A percentile compares a stretch with the other conserved stretches of the same genome.
These are phyloP conservation scores for Kurtzmaniella fragi DNA, from an alignment of 805 yeast genomes.

Conservation along the genomic window DNA sequence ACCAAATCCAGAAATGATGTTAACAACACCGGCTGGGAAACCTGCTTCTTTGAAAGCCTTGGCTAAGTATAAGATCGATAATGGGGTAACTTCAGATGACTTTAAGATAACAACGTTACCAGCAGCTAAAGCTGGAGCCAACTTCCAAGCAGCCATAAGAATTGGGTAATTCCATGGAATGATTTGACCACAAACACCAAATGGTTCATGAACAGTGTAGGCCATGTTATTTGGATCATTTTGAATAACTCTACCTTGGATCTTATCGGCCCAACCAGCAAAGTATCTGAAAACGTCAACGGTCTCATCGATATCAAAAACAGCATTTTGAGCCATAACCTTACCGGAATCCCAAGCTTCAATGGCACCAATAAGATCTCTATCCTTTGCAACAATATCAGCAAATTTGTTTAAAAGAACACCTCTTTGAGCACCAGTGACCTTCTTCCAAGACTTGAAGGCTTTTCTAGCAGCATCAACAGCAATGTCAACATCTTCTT, in stretches of 20 bases:
- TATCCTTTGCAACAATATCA: conserved; percentile 26
- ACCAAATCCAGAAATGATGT: conserved; percentile 69
- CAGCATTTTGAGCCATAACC: conserved; percentile 44
- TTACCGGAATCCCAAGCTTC: conserved; percentile 48
- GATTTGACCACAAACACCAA: conserved; percentile 43
- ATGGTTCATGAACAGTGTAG: conserved; percentile 60
- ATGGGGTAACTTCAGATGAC: conserved; percentile 73
- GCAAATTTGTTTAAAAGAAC: conserved; percentile 33
- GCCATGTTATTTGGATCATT: conserved; percentile 49
- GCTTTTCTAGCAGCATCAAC: conserved; percentile 36
- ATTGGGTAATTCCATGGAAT: conserved; percentile 46
- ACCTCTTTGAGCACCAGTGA: conserved; percentile 39
- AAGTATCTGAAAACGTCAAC: conserved; percentile 45
- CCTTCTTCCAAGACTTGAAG: conserved; percentile 43
- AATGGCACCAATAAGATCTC: conserved; percentile 30
- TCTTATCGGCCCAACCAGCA: conserved; percentile 62
- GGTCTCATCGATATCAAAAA: conserved; percentile 44
- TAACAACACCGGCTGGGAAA: conserved; percentile 72
- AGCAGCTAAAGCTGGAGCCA: conserved; percentile 78
- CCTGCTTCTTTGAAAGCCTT: conserved; percentile 58
- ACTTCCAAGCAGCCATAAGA: conserved; percentile 73
- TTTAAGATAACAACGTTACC: conserved; percentile 72
- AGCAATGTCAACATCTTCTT: conserved; percentile 38
- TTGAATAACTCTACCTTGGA: conserved; percentile 43
- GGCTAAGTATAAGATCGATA: conserved; percentile 61